Evolutionary conservation across 139 green algal species (phyloP).

Genomic region (Picochlorum sp.): DNA sequence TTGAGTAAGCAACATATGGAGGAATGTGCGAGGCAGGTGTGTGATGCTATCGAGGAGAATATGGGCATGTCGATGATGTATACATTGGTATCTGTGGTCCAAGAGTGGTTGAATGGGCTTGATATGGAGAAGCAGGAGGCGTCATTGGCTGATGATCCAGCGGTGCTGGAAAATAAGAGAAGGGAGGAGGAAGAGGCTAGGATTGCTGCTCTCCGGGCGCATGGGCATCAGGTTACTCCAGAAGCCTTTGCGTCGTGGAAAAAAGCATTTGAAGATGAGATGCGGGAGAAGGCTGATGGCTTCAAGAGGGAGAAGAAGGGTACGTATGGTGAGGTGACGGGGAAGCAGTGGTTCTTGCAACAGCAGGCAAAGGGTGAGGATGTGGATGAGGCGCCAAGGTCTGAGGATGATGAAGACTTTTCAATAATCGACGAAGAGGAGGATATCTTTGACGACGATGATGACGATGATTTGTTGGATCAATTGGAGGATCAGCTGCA

Average conservation of each 20-base stretch:
- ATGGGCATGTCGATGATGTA: conserved; percentile 39
- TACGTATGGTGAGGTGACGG: conserved; percentile 31
- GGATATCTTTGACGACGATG: conserved; percentile 17
- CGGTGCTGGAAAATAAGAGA: conserved; percentile 30
- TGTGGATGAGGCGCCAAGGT: conserved; percentile 18
- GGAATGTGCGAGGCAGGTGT: conserved; percentile 27
- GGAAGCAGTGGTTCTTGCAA: conserved; percentile 64
- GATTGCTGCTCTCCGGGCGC: conserved; percentile 45
- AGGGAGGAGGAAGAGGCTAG: conserved; percentile 56
- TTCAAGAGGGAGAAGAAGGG: background rate
- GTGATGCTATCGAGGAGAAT: conserved; percentile 41
- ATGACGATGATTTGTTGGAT: conserved; percentile 27
- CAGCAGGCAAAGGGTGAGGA: conserved; percentile 29
- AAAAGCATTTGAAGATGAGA: conserved; percentile 33
- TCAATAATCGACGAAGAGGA: conserved; percentile 20
- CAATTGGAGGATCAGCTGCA: conserved; percentile 6
- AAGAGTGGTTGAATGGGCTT: conserved; percentile 42
- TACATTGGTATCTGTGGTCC: conserved; percentile 47
- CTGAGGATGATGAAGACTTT: conserved; percentile 21
- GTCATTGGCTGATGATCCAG: conserved; percentile 26
- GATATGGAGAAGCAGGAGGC: conserved; percentile 8
- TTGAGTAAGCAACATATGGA: conserved; percentile 59
- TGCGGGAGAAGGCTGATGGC: background rate
- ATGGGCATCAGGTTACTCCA: conserved; percentile 63
- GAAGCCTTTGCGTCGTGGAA: conserved; percentile 70